Evolutionary conservation across 306 rosid species (phyloP).

Genomic region (Begonia loranthoides): DNA sequence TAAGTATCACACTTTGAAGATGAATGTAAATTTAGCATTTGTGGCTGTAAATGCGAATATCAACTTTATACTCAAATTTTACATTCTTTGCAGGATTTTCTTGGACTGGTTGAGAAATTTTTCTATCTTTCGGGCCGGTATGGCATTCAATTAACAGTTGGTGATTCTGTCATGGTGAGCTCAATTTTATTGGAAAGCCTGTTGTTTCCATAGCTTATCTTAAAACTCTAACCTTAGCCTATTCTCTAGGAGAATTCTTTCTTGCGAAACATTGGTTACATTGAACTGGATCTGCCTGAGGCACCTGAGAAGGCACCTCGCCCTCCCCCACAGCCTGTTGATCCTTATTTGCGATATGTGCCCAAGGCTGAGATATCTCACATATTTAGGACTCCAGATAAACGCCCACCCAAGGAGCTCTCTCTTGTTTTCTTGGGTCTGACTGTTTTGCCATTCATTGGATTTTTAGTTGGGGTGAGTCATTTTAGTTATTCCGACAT

Average conservation of each 20-base stretch:
- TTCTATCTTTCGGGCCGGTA: constrained; percentile 84
- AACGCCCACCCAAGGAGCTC: constrained; percentile 74
- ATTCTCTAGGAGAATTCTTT: constrained; percentile 81
- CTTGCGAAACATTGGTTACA: constrained; percentile 49
- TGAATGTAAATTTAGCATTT: too few species aligned
- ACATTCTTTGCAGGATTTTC: constrained; percentile 58
- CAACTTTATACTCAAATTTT: not conserved
- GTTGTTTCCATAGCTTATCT: not conserved
- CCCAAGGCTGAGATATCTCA: constrained; percentile 84
- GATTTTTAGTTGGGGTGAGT: constrained; percentile 88
- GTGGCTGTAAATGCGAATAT: too few species aligned
- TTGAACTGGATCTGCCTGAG: constrained; percentile 91
- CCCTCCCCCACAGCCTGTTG: constrained; percentile 58
- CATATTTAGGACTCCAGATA: constrained; percentile 85
- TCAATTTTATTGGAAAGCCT: constrained; percentile 2
- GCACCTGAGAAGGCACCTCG: constrained; percentile 87
- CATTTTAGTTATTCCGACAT: not conserved
- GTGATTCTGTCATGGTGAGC: constrained; percentile 91
- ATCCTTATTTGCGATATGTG: constrained; percentile 66
- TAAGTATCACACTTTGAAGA: too few species aligned
- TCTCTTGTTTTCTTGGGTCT: constrained; percentile 80
- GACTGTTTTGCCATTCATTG: constrained; percentile 59
- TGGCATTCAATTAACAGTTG: constrained; percentile 78
- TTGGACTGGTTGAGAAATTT: constrained; percentile 84
- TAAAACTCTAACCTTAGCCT: constrained; percentile 15